These are phyloP conservation scores for Platanthera zijinensis DNA, from an alignment of 106 monocot genomes.

Conservation along the genomic window DNA sequence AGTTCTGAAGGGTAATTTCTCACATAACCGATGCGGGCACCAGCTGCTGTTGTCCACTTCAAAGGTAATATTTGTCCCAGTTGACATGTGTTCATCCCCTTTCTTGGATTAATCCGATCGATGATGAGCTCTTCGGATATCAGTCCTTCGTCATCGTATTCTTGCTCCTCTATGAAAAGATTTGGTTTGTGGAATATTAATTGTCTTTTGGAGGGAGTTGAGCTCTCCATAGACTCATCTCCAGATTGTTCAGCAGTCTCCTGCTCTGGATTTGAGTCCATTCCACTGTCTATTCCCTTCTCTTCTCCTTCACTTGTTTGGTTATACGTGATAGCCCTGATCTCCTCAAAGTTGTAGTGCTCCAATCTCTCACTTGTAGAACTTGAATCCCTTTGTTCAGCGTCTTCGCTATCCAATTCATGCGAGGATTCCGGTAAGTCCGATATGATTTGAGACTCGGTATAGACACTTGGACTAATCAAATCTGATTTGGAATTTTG, in stretches of 20 bases:
- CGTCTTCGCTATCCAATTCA: conserved; percentile 12
- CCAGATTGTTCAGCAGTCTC: neutral
- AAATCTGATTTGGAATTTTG: conserved; percentile 21
- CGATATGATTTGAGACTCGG: conserved; percentile 3
- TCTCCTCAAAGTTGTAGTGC: neutral
- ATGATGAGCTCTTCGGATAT: conserved; percentile 47
- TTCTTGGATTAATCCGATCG: conserved; percentile 56
- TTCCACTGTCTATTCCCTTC: neutral
- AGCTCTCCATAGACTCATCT: neutral
- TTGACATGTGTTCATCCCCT: conserved; percentile 44
- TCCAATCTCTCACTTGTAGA: neutral
- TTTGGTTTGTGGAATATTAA: conserved; percentile 7
- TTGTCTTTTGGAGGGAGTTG: conserved; percentile 1
- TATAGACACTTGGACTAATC: neutral
- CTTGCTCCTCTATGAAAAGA: neutral
- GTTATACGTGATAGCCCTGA: neutral
- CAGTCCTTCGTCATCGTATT: conserved; percentile 13
- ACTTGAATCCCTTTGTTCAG: neutral
- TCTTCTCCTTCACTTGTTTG: conserved; percentile 7
- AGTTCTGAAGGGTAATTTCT: conserved; percentile 79
- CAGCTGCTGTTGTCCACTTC: conserved; percentile 76
- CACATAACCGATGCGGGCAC: conserved; percentile 77
- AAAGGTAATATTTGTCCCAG: conserved; percentile 52
- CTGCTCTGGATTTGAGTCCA: neutral
- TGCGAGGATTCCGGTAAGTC: neutral